Conservation (phyloP, 2,329 filamentous ascomycete genomes). For the Paecilomyces sp. region DNA sequence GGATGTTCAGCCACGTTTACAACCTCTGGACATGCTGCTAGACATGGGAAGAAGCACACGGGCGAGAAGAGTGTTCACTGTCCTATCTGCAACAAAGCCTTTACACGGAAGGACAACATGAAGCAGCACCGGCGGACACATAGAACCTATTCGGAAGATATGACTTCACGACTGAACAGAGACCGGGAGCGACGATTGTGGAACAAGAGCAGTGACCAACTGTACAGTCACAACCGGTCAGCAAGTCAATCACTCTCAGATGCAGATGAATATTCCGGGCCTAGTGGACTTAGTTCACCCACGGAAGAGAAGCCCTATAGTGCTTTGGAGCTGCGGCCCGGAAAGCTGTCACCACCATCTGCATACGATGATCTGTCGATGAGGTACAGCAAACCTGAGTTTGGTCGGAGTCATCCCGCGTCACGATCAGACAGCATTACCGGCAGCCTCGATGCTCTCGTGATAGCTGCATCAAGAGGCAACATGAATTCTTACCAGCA, state of each 20-base stretch:
- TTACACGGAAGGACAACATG: slow-evolving; percentile 64
- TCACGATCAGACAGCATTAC: neutral
- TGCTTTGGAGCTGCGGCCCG: neutral
- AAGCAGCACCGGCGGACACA: slow-evolving; percentile 61
- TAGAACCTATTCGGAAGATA: slow-evolving; percentile 28
- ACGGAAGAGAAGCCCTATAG: neutral
- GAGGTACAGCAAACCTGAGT: neutral
- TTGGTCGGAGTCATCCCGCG: neutral
- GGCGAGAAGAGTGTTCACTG: slow-evolving; percentile 63
- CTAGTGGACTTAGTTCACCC: neutral
- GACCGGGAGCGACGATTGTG: slow-evolving; percentile 5
- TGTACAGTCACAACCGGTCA: neutral
- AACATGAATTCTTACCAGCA: neutral
- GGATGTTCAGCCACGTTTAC: slow-evolving; percentile 58
- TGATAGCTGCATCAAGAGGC: neutral
- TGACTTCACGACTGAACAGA: slow-evolving; percentile 13
- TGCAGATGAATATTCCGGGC: neutral
- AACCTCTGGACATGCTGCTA: slow-evolving; percentile 60
- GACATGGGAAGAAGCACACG: slow-evolving; percentile 62
- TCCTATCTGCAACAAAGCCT: slow-evolving; percentile 60
- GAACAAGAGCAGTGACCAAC: neutral
- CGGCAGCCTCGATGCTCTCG: neutral
- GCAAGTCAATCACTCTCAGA: neutral
- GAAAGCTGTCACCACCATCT: neutral
- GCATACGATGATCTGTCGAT: neutral